These are phyloP conservation scores for Albugo laibachii DNA, from an alignment of 352 stramenopile species.

Conservation along the genomic window DNA sequence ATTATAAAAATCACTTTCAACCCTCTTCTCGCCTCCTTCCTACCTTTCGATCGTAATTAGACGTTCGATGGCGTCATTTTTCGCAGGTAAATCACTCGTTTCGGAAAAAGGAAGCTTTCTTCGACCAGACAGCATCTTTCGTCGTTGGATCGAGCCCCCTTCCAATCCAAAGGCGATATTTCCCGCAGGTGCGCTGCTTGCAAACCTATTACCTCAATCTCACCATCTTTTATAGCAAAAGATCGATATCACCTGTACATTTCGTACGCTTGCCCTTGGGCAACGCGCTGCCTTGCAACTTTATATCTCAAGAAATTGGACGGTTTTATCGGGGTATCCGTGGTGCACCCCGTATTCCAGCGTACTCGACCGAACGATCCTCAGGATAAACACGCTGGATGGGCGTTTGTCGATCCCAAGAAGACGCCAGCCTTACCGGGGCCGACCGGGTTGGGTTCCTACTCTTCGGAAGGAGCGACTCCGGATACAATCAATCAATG, in stretches of 20 bases:
- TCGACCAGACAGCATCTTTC: conserved; percentile 54
- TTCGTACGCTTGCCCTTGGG: conserved; percentile 78
- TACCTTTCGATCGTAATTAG: too few relatives aligned
- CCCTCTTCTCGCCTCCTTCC: too few relatives aligned
- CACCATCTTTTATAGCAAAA: conserved; percentile 2
- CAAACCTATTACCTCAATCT: background rate
- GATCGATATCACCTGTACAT: conserved; percentile 82
- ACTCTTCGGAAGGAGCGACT: conserved; percentile 15
- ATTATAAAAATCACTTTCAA: too few relatives aligned
- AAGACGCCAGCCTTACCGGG: conserved; percentile 15
- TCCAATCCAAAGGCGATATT: conserved; percentile 31
- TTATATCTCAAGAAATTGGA: conserved; percentile 81
- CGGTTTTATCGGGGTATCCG: conserved; percentile 66
- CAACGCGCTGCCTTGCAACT: conserved; percentile 29
- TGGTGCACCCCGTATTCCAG: conserved; percentile 55
- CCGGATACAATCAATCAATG: conserved; percentile 43
- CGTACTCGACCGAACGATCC: conserved; percentile 35
- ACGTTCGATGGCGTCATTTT: too few relatives aligned
- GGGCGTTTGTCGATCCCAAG: conserved; percentile 51
- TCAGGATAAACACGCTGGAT: conserved; percentile 64
- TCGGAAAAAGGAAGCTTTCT: conserved; percentile 43
- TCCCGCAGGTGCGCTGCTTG: conserved; percentile 14
- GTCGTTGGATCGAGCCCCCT: conserved; percentile 42
- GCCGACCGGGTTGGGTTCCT: conserved; percentile 14
- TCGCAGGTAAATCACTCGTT: too few relatives aligned